Base-by-base conservation (phyloP, 805 yeast species). In the Sporopachydermia quercuum region DNA sequence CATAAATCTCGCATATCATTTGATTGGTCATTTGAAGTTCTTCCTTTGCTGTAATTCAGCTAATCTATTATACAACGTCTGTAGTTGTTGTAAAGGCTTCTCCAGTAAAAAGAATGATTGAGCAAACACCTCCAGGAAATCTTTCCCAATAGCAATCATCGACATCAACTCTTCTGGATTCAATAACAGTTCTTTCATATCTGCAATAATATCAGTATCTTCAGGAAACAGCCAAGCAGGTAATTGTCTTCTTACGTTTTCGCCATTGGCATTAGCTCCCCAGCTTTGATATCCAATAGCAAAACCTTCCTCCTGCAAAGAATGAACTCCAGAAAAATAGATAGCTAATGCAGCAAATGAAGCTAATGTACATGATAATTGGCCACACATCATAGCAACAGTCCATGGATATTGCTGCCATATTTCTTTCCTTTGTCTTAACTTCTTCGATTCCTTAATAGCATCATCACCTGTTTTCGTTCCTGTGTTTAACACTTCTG, bases 171-270 rank as follows among this genome's bases (percentile, higher is more conserved):
- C 30, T 23, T 23, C 30, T 8, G 30, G 30, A 23, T 23, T 23
- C 30, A 23, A 23, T 23, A 23, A 23, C 30, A 23, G 8, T n/a
- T 23, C 30, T 23, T 23, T 23, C 30, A 23, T 8, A n/a, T 23
- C 30, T 23, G 30, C 30, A 8, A 23, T 23, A n/a, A 23, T 23
- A 23, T 23, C 30, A 8, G 30, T 23, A 23, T 23, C 30, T 23
- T 23, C 30, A 8, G 30, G 30, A n/a, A 23, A 23, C 30, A 23
- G n/a, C 30, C 30, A 23, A 23, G 30, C 30, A 23, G 30, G 30
- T n/a, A 23, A n/a, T 23, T 23, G 30, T n/a, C 30, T 8, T 23
- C 30, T 23, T n/a, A 23, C 30, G 8, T 23, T 8, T 8, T 23
- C 30, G 13, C 30, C 30, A 8, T 23, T 8, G n/a, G 30, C 13